Percentiles rank a stretch among this genome's conserved stretches.
phyloP scores from a whole-genome alignment of 495 filamentous ascomycete genomes.

The Aspergillus campestris region DNA sequence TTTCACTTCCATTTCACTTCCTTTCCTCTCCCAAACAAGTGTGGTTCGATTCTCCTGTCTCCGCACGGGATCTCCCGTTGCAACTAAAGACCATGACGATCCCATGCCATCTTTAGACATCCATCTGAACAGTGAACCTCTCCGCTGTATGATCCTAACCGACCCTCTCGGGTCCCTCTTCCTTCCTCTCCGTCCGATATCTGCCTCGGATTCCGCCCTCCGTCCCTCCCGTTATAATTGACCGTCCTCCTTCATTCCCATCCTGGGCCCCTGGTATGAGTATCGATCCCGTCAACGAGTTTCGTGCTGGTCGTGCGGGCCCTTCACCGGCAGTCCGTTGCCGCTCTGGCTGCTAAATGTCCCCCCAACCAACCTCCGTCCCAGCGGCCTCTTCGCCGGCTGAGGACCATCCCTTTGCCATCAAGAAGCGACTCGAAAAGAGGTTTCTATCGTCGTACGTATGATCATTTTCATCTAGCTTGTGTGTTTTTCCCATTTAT shows the following conservation, averaged over 20 bases:
- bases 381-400: slow-evolving; percentile 4
- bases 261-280: slow-evolving; percentile 17
- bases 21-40: slow-evolving; percentile 4
- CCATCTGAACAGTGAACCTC: background rate
- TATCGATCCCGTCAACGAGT: slow-evolving; percentile 15
- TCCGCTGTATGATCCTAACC: too few species aligned
- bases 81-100: too few species aligned
- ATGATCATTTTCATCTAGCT: background rate
- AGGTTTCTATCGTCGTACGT: slow-evolving; percentile 15
- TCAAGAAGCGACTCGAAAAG: slow-evolving; percentile 14
- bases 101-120: background rate
- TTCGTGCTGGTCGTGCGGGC: slow-evolving; percentile 12
- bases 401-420: slow-evolving; percentile 8
- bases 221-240: too few species aligned
- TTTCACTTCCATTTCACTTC: background rate
- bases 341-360: slow-evolving; percentile 9
- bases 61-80: background rate
- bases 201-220: too few species aligned
- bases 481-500: background rate
- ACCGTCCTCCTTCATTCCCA: background rate
- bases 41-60: background rate
- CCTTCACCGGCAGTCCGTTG: slow-evolving; percentile 6
- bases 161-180: too few species aligned
- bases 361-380: slow-evolving; percentile 5
- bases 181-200: too few species aligned